Conservation (phyloP, 768 basidiomycete genomes). For the Amanita pallidorosea region DNA sequence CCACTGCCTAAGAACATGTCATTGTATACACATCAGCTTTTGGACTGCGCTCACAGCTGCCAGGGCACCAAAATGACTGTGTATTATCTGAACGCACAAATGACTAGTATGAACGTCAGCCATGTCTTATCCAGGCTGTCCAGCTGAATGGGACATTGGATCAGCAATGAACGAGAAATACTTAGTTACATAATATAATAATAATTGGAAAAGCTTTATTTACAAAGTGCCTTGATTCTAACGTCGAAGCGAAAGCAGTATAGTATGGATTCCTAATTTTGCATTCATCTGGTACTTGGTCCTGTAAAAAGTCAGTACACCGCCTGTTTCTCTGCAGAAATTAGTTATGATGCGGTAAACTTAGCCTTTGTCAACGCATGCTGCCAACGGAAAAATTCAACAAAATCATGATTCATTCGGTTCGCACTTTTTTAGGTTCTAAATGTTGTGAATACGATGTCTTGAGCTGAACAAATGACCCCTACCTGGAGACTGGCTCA, state of each 20-base stretch:
- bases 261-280: too few relatives aligned
- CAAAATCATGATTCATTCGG: not conserved
- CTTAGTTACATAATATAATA: not conserved
- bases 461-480: not conserved
- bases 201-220: too few relatives aligned
- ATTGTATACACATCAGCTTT: not conserved
- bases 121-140: too few relatives aligned
- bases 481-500: conserved; percentile 36
- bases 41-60: conserved; percentile 13
- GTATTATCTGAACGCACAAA: conserved; percentile 45
- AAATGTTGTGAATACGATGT: too few relatives aligned
- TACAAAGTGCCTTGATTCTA: too few relatives aligned
- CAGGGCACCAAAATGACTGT: conserved; percentile 48
- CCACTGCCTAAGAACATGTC: conserved; percentile 45
- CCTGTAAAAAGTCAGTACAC: not conserved
- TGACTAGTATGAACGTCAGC: conserved; percentile 44
- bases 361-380: not conserved
- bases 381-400: not conserved
- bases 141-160: not conserved
- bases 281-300: not conserved
- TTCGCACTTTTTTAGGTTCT: conserved; percentile 3
- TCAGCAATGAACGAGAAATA: not conserved
- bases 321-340: not conserved
- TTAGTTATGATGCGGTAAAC: not conserved
- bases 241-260: too few relatives aligned